A percentile compares a stretch with the other conserved stretches of the same genome.
Evolutionary conservation across 2,329 filamentous ascomycete genomes (phyloP).

Genomic region (Paramyrothecium sp.): DNA sequence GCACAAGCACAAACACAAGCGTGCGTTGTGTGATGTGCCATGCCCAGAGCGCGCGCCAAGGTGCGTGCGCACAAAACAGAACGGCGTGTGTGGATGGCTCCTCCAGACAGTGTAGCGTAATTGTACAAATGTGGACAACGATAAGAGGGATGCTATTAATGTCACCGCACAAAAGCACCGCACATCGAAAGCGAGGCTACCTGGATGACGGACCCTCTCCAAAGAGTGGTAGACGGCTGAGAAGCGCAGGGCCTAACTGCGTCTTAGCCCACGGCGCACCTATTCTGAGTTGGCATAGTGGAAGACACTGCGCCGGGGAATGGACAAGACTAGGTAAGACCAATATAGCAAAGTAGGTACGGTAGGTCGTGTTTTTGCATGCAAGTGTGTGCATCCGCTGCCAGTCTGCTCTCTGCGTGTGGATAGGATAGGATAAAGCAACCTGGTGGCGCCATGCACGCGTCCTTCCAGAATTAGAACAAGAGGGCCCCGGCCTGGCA

Average conservation of each 20-base stretch:
- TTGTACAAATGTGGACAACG: too few species aligned
- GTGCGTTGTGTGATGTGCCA: neutral
- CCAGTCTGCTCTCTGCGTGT: too few species aligned
- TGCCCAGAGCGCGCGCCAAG: neutral
- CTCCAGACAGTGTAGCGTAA: too few species aligned
- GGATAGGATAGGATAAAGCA: too few species aligned
- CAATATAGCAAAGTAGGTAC: too few species aligned
- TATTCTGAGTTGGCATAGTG: neutral
- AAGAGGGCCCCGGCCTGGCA: slow-evolving; percentile 6
- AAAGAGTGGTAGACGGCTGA: neutral
- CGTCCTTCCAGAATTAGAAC: slow-evolving; percentile 32
- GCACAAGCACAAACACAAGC: too few species aligned
- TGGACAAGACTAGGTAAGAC: too few species aligned
- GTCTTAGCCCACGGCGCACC: neutral
- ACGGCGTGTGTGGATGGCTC: neutral
- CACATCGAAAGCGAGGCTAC: too few species aligned
- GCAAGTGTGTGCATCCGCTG: neutral
- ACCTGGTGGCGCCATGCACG: neutral
- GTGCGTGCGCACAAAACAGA: neutral
- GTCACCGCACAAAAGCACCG: too few species aligned
- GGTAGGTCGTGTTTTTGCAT: neutral
- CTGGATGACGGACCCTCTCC: too few species aligned
- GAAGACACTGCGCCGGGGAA: too few species aligned
- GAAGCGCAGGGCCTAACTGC: neutral
- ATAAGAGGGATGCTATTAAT: too few species aligned